Evolutionary conservation across 2,329 filamentous ascomycete genomes (phyloP).

Genomic region (Scedosporium boydii): DNA sequence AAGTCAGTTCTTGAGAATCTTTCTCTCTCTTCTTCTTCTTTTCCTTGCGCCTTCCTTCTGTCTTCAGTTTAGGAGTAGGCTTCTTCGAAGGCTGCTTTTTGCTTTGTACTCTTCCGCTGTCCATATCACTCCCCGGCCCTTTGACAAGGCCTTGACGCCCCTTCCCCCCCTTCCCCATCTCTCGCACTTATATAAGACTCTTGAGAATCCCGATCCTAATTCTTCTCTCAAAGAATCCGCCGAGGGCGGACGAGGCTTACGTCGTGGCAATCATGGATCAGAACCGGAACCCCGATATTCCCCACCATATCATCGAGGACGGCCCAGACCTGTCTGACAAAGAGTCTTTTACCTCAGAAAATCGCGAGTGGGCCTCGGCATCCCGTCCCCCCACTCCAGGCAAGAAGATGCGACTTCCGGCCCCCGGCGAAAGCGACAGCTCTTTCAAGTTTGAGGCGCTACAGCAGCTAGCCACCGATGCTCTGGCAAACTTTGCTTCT

Average conservation of each 20-base stretch:
- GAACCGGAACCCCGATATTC: background rate
- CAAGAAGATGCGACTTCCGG: background rate
- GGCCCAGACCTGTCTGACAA: background rate
- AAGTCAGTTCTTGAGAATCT: background rate
- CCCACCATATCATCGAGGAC: background rate
- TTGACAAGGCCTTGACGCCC: background rate
- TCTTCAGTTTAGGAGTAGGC: too few relatives aligned
- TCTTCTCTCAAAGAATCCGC: background rate
- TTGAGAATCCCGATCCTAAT: background rate
- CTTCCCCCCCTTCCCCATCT: background rate
- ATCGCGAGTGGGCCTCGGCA: background rate
- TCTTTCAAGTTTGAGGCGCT: background rate
- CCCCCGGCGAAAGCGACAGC: background rate
- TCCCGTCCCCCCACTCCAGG: background rate
- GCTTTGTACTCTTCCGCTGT: background rate
- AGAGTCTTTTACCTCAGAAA: background rate
- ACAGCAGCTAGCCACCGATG: background rate
- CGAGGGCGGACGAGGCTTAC: background rate
- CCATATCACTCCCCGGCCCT: too few relatives aligned
- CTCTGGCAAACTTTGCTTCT: background rate
- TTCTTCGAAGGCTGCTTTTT: background rate
- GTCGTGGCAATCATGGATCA: background rate
- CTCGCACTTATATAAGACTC: background rate
- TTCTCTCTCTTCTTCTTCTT: background rate
- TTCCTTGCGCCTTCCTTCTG: too few relatives aligned